Conservation (phyloP, 345 rosid species). For the Salix viminalis region DNA sequence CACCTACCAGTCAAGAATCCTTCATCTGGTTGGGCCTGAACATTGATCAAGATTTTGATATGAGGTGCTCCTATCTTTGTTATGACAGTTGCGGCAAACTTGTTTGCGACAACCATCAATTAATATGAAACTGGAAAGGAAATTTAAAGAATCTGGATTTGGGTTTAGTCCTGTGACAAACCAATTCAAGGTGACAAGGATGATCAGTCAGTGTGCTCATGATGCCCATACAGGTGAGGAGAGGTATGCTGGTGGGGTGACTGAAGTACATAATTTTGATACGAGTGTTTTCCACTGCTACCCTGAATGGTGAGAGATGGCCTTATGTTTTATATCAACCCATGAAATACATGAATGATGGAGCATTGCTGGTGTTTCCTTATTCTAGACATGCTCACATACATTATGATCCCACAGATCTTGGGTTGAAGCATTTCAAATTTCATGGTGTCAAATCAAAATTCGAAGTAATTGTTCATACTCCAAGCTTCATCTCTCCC, state of each 20-base stretch:
- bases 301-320: too few species aligned
- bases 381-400: too few species aligned
- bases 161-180: slow-evolving; percentile 11
- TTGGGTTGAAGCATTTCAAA: too few species aligned
- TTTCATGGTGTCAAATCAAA: too few species aligned
- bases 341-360: too few species aligned
- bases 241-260: background rate
- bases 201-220: background rate
- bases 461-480: too few species aligned
- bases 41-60: background rate
- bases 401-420: too few species aligned
- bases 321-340: too few species aligned
- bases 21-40: slow-evolving; percentile 16
- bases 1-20: slow-evolving; percentile 1
- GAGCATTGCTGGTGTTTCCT: too few species aligned
- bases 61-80: background rate
- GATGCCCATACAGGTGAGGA: background rate
- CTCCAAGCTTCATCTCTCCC: too few species aligned
- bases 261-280: slow-evolving; percentile 13
- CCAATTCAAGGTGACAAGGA: slow-evolving; percentile 16
- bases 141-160: slow-evolving; percentile 11
- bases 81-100: background rate
- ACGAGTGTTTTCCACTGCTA: background rate
- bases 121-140: background rate
- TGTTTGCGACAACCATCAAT: background rate